Conservation (phyloP, 768 basidiomycete species). For the Astraeus odoratus region DNA sequence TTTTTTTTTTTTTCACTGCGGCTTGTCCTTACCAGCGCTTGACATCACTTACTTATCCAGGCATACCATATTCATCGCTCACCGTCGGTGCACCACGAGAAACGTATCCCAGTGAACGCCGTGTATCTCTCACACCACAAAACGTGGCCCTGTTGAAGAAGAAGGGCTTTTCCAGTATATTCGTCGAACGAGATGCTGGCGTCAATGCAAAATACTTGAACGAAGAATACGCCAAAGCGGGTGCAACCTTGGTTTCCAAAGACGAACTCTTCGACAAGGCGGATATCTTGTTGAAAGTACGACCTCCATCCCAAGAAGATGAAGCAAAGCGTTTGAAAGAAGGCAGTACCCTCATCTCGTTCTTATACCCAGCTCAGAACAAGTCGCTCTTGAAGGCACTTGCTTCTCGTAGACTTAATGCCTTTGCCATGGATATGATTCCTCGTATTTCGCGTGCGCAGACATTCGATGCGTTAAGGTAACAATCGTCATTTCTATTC, state of each 20-base stretch:
- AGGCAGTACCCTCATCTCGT: conserved; percentile 76
- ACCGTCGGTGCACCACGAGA: conserved; percentile 75
- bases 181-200: conserved; percentile 71
- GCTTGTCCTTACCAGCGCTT: too few species aligned
- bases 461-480: conserved; percentile 86
- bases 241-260: conserved; percentile 68
- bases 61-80: conserved; percentile 62
- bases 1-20: too few species aligned
- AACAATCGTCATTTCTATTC: conserved; percentile 6
- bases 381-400: conserved; percentile 64
- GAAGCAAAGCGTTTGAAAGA: conserved; percentile 60
- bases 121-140: conserved; percentile 77
- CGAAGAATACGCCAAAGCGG: conserved; percentile 71
- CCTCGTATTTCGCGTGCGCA: conserved; percentile 88
- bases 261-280: conserved; percentile 61
- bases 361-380: conserved; percentile 81
- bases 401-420: conserved; percentile 58
- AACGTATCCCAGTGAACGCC: conserved; percentile 68
- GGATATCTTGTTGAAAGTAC: conserved; percentile 83
- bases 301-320: conserved; percentile 59
- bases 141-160: conserved; percentile 70
- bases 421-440: conserved; percentile 89
- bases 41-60: conserved; percentile 30
- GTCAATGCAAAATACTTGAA: conserved; percentile 71
- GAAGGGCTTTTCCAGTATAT: conserved; percentile 71